phyloP scores from a whole-genome alignment of 805 yeast species.

The Candida insectorum region DNA sequence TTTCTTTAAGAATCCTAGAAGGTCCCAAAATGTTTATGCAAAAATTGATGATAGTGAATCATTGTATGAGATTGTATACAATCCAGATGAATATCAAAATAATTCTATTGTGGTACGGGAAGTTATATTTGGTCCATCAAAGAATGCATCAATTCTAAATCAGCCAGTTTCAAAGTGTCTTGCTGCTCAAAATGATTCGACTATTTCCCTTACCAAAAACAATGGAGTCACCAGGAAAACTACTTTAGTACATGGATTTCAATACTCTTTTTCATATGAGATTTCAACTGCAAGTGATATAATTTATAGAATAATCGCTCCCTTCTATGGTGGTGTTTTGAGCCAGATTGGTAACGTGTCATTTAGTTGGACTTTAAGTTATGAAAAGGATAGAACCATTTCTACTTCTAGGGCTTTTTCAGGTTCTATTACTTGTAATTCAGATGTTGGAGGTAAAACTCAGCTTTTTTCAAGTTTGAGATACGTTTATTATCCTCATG shows the following conservation, averaged over 20 bases:
- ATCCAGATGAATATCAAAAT: conserved; percentile 2
- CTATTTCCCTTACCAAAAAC: conserved; percentile 7
- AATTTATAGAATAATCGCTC: no score
- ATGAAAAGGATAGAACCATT: background rate
- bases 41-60: background rate
- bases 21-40: conserved; percentile 2
- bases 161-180: conserved; percentile 6
- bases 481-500: conserved; percentile 9
- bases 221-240: conserved; percentile 4
- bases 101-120: conserved; percentile 4
- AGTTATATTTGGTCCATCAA: conserved; percentile 1
- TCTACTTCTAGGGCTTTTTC: conserved; percentile 3
- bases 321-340: no score
- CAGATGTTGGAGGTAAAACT: conserved; percentile 7
- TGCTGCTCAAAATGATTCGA: conserved; percentile 2
- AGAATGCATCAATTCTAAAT: conserved; percentile 4
- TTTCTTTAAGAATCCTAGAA: conserved; percentile 5
- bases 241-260: conserved; percentile 5
- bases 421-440: conserved; percentile 9
- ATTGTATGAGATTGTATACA: conserved; percentile 2
- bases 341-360: background rate
- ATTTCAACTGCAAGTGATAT: background rate
- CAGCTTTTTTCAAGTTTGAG: conserved; percentile 11
- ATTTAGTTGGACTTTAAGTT: conserved; percentile 1
- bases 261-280: background rate